Conservation (phyloP, 2,329 filamentous ascomycete genomes). For the Botrytis hyacinthi region DNA sequence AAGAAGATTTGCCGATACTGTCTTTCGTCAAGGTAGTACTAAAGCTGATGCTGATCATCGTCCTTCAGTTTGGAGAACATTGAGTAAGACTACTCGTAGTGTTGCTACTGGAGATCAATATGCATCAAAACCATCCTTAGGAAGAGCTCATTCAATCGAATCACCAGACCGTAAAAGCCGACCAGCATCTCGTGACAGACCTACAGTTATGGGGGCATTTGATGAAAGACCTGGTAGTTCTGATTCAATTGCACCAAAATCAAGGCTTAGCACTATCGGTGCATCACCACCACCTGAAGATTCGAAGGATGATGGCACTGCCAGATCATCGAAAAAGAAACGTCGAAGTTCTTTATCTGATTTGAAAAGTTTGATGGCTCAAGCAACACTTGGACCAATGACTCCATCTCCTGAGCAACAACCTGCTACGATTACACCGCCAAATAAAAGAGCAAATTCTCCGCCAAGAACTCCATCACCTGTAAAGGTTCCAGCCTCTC, state of each 20-base stretch:
- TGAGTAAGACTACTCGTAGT: constrained; percentile 75
- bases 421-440: constrained; percentile 1
- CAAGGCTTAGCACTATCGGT: constrained; percentile 37
- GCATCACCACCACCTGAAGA: constrained; percentile 43
- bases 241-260: constrained; percentile 45
- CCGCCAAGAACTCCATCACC: constrained; percentile 38
- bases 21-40: constrained; percentile 78
- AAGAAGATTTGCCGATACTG: constrained; percentile 72
- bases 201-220: constrained; percentile 60
- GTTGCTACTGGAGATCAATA: constrained; percentile 55
- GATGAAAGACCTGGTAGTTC: constrained; percentile 58
- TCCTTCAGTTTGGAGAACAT: constrained; percentile 77
- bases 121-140: constrained; percentile 64
- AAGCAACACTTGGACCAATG: constrained; percentile 52
- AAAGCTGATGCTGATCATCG: constrained; percentile 66
- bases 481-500: constrained; percentile 6
- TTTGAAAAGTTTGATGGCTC: constrained; percentile 66
- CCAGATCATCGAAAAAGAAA: constrained; percentile 64
- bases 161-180: constrained; percentile 49
- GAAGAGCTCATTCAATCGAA: constrained; percentile 77
- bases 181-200: constrained; percentile 58
- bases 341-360: constrained; percentile 90
- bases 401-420: constrained; percentile 32
- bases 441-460: constrained; percentile 26
- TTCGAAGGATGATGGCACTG: constrained; percentile 42